These are phyloP conservation scores for Williopsis jadinii DNA, from an alignment of 1,139 yeast genomes.

Conservation along the genomic window DNA sequence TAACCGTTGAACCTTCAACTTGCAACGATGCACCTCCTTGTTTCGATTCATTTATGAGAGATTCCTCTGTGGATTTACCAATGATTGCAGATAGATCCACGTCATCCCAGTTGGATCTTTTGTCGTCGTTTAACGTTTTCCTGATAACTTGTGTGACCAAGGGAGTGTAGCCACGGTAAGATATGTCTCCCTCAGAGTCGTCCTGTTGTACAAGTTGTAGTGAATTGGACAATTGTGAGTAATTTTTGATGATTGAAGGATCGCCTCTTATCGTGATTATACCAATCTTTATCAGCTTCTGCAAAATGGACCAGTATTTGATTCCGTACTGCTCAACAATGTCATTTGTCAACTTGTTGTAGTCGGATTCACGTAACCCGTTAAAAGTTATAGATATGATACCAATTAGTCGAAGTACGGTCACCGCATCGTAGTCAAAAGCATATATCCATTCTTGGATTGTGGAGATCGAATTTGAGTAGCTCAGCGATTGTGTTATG, in stretches of 20 bases:
- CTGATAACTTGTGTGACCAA: conserved; percentile 35
- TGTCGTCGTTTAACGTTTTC: conserved; percentile 22
- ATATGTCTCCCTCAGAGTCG: conserved; percentile 13
- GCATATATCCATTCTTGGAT: conserved; percentile 42
- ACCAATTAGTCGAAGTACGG: conserved; percentile 41
- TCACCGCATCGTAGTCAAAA: conserved; percentile 1
- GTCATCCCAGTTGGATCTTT: conserved; percentile 16
- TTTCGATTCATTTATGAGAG: conserved; percentile 24
- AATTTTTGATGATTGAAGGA: conserved; percentile 26
- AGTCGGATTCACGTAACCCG: conserved; percentile 59
- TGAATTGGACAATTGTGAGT: conserved; percentile 18
- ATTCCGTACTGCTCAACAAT: conserved; percentile 57
- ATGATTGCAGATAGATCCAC: conserved; percentile 22
- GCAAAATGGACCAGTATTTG: conserved; percentile 33
- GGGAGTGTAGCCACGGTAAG: conserved; percentile 42
- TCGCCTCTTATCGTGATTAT: conserved; percentile 25
- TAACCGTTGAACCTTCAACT: conserved; percentile 29
- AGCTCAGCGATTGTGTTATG: conserved; percentile 48
- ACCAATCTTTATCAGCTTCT: conserved; percentile 34
- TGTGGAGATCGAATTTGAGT: conserved; percentile 41
- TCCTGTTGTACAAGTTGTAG: conserved; percentile 7
- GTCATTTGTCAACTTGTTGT: conserved; percentile 40
- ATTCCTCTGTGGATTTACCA: conserved; percentile 29
- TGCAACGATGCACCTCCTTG: conserved; percentile 14
- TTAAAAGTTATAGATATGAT: conserved; percentile 53